These are phyloP conservation scores for Candida hispaniensis DNA, from an alignment of 805 yeast species.

Conservation along the genomic window DNA sequence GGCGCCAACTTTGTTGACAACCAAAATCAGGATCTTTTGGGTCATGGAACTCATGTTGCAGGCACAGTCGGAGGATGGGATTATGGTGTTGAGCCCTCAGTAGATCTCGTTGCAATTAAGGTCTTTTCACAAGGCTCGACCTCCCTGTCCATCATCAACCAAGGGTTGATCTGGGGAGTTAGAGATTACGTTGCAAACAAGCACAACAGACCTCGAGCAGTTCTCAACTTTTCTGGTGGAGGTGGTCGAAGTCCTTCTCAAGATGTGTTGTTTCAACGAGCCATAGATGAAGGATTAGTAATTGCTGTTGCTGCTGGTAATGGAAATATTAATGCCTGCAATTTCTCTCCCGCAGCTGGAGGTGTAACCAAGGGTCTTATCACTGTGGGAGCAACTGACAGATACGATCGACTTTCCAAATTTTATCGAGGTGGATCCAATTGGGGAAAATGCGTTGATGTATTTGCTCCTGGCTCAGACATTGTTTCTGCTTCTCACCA, in stretches of 20 bases:
- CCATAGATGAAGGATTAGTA: constrained; percentile 77
- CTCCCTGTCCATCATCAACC: constrained; percentile 13
- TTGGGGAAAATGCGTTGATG: constrained; percentile 91
- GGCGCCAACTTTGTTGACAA: constrained; percentile 70
- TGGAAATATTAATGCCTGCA: constrained; percentile 87
- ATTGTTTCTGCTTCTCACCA: constrained; percentile 45
- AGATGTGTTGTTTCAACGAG: constrained; percentile 82
- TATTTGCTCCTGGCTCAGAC: constrained; percentile 93
- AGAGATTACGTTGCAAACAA: constrained; percentile 30
- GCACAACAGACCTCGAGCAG: constrained; percentile 26
- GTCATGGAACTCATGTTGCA: constrained; percentile 97
- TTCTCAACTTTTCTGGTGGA: constrained; percentile 82
- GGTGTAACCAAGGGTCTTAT: constrained; percentile 39
- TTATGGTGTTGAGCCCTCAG: constrained; percentile 47
- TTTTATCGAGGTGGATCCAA: too few species aligned
- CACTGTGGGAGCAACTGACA: constrained; percentile 98
- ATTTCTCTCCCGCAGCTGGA: constrained; percentile 73
- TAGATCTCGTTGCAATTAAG: constrained; percentile 47
- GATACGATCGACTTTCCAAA: too few species aligned
- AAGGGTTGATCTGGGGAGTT: constrained; percentile 13
- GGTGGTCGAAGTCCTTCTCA: constrained; percentile 86
- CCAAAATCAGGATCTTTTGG: constrained; percentile 75
- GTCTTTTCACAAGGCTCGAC: constrained; percentile 38
- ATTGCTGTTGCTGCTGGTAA: constrained; percentile 97
- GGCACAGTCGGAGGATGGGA: constrained; percentile 49